Base-by-base conservation (phyloP, 768 basidiomycete species). In the Boletus tylopilopsis region DNA sequence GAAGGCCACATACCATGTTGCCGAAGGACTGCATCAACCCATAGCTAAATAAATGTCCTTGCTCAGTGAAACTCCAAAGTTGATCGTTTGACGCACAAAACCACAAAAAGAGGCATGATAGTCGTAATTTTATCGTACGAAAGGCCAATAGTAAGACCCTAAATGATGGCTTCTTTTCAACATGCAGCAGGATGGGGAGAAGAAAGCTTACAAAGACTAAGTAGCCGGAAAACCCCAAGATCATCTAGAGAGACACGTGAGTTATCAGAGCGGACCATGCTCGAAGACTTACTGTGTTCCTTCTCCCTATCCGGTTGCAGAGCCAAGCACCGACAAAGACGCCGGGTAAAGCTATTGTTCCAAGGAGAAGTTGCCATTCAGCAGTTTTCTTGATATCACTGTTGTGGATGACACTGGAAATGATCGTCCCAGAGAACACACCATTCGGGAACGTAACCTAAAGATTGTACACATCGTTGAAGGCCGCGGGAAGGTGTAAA, bases 361-460 rank as follows among this genome's bases (percentile, higher is more conserved):
- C 80, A 5, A 86, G 74, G 3, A 87, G 70, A n/a, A 87, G 75
- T 57, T 85, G 84, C 73, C 76, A 86, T 63, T 86, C 84, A 3
- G 84, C 84, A 3, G 79, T 87, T 48, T 65, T 52, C 60, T 80
- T 82, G 63, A 83, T 74, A 57, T 75, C 71, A 5, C 72, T 71
- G 34, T 76, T 60, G 40, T 79, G 75, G 37, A 86, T 82, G 25
- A 88, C 78, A 41, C 77, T 79, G 5, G 83, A 76, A 25, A 89
- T 85, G 49, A 86, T 87, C 4, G 79, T 76, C 8, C 79, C 79
- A 24, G 78, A 79, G 68, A 85, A 87, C 5, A 85, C 79, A 16
- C 84, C 83, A 55, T 87, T 87, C 0, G 84, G 86, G 63, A 85
- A 87, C 5, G 81, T 82, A 25, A 88, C 75, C 80, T 81, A 25